Evolutionary conservation across 768 basidiomycete species (phyloP).

Genomic region (Leccinum longicurvipes): DNA sequence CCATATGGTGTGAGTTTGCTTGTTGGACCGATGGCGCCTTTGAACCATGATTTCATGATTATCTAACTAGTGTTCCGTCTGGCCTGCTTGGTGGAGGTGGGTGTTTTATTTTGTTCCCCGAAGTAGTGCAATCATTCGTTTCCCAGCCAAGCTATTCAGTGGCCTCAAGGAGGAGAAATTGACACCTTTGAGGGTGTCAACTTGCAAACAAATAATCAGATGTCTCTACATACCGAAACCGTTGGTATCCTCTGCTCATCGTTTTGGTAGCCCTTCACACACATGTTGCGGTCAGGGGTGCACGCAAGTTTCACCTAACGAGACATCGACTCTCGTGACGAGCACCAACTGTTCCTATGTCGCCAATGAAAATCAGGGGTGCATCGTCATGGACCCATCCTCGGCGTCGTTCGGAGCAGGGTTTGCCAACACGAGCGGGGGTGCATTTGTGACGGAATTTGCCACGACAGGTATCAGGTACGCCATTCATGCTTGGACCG

Average conservation of each 20-base stretch:
- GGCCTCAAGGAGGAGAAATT: constrained; percentile 69
- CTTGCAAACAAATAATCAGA: constrained; percentile 57
- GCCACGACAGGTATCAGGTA: constrained; percentile 63
- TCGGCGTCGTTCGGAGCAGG: constrained; percentile 58
- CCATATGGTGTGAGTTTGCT: constrained; percentile 53
- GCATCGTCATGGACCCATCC: constrained; percentile 55
- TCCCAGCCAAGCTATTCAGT: constrained; percentile 46
- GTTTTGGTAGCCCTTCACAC: neutral
- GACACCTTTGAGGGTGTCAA: constrained; percentile 87
- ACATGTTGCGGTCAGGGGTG: constrained; percentile 40
- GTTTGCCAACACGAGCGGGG: constrained; percentile 66
- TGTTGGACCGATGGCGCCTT: neutral
- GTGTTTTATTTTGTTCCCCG: neutral
- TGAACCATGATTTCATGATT: constrained; percentile 1
- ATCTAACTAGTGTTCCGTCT: constrained; percentile 57
- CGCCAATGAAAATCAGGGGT: constrained; percentile 61
- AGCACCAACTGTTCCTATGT: constrained; percentile 58
- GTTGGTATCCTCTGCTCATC: constrained; percentile 26
- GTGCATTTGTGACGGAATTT: constrained; percentile 73
- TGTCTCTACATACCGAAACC: constrained; percentile 69
- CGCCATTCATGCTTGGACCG: constrained; percentile 20
- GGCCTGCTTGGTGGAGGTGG: constrained; percentile 59
- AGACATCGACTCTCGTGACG: constrained; percentile 50
- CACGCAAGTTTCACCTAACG: constrained; percentile 44
- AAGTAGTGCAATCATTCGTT: neutral